A percentile compares a stretch with the other conserved stretches of the same genome.
Conservation (phyloP, 2,329 filamentous ascomycete species). For the Fusarium proliferatum region DNA sequence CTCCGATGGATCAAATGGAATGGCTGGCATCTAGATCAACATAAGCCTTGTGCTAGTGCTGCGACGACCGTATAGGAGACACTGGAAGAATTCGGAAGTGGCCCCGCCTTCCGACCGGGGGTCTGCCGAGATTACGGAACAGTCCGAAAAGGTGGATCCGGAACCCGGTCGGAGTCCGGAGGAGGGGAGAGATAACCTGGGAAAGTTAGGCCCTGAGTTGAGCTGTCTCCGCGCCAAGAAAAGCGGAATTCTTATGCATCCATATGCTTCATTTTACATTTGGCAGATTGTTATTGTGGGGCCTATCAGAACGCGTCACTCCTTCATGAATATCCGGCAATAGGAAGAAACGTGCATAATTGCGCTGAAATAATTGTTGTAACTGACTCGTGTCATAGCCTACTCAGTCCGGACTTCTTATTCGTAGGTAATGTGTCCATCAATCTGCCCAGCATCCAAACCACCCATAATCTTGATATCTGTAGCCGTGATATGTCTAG, state of each 20-base stretch:
- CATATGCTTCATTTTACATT: not conserved
- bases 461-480: constrained; percentile 59
- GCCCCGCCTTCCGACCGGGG: not conserved
- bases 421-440: not conserved
- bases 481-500: constrained; percentile 54
- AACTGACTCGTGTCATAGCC: fast-evolving
- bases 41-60: not conserved
- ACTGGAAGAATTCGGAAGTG: not conserved
- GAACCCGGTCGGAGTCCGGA: not conserved
- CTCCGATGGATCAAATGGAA: not conserved
- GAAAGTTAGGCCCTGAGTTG: fast-evolving
- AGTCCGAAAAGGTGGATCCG: not conserved
- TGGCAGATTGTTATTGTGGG: not conserved
- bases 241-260: not conserved
- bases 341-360: fast-evolving
- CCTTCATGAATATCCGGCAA: not conserved
- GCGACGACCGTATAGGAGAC: not conserved
- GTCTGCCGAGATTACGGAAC: not conserved
- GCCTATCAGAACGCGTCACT: not conserved
- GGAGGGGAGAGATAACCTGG: not conserved
- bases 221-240: not conserved
- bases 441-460: constrained; percentile 29
- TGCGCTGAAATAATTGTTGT: fast-evolving
- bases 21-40: not conserved
- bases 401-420: not conserved